Conservation (phyloP, 352 stramenopile species). For the Plasmopara muralis region DNA sequence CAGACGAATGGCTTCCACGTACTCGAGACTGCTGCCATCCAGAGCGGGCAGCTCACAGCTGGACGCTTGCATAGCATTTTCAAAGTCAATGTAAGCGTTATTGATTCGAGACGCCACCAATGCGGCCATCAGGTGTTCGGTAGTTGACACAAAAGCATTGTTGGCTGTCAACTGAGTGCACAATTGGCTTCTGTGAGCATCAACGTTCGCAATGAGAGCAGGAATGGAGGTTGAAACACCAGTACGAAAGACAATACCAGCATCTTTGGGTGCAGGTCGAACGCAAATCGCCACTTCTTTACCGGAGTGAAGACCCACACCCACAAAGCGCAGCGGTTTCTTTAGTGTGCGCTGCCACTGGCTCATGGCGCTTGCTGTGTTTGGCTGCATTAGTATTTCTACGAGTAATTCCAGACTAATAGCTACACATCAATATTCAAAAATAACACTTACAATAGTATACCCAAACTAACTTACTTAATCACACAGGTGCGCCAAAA, state of each 20-base stretch:
- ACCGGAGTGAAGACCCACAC: constrained; percentile 58
- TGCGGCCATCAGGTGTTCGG: constrained; percentile 68
- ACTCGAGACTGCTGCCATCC: constrained; percentile 52
- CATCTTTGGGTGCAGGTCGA: constrained; percentile 21
- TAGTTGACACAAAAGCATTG: constrained; percentile 33
- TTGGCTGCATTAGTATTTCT: neutral
- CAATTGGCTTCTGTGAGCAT: constrained; percentile 38
- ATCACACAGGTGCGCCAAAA: too few relatives aligned
- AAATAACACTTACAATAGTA: neutral
- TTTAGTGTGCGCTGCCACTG: constrained; percentile 44
- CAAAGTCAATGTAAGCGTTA: constrained; percentile 40
- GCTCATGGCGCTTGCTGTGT: constrained; percentile 2
- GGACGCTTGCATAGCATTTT: constrained; percentile 1
- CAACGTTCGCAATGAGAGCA: constrained; percentile 31
- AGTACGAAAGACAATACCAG: constrained; percentile 32
- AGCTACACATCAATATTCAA: neutral
- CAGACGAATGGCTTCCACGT: constrained; percentile 30
- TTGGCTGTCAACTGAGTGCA: constrained; percentile 42
- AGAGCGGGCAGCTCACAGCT: constrained; percentile 54
- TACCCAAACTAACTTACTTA: too few relatives aligned
- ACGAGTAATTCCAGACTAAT: neutral
- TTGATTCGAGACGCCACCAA: constrained; percentile 38
- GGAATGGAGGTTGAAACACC: constrained; percentile 8
- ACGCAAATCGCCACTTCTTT: constrained; percentile 27
- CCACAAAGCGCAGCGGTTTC: constrained; percentile 39